phyloP scores from a whole-genome alignment of 305 asterid genomes.

The Fraxinus albicans region DNA sequence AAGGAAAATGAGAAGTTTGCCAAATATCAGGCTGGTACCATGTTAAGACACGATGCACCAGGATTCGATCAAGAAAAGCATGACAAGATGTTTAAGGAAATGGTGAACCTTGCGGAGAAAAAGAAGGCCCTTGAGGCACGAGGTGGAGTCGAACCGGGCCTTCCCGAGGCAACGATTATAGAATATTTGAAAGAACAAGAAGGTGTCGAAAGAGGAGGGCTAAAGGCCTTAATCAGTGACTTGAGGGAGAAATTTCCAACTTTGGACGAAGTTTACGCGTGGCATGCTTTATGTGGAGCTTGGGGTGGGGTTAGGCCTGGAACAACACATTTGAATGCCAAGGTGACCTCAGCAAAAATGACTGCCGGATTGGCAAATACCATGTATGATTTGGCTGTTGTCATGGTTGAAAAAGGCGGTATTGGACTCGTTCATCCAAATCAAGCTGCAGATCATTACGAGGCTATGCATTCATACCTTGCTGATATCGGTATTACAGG shows the following conservation, averaged over 20 bases:
- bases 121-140: slow-evolving; percentile 33
- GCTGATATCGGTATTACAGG: slow-evolving; percentile 42
- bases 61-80: slow-evolving; percentile 28
- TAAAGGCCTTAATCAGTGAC: slow-evolving; percentile 39
- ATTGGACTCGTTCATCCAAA: slow-evolving; percentile 43
- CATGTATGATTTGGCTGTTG: slow-evolving; percentile 46
- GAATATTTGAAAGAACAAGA: slow-evolving; percentile 30
- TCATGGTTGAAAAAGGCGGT: slow-evolving; percentile 42
- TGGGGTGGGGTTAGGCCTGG: slow-evolving; percentile 57
- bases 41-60: slow-evolving; percentile 31
- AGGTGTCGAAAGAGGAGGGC: slow-evolving; percentile 26
- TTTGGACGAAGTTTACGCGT: slow-evolving; percentile 40
- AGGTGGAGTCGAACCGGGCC: slow-evolving; percentile 18
- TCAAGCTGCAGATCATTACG: slow-evolving; percentile 37
- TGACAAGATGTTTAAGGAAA: background rate
- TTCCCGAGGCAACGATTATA: slow-evolving; percentile 28
- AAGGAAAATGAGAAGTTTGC: slow-evolving; percentile 39
- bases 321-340: slow-evolving; percentile 28
- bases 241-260: slow-evolving; percentile 30
- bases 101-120: slow-evolving; percentile 29
- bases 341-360: slow-evolving; percentile 30
- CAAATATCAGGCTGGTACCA: slow-evolving; percentile 34
- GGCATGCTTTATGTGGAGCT: slow-evolving; percentile 54
- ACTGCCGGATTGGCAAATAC: slow-evolving; percentile 37
- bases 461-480: slow-evolving; percentile 48